phyloP scores from a whole-genome alignment of 2,329 filamentous ascomycete species.

The Pezizomycotina sp. region DNA sequence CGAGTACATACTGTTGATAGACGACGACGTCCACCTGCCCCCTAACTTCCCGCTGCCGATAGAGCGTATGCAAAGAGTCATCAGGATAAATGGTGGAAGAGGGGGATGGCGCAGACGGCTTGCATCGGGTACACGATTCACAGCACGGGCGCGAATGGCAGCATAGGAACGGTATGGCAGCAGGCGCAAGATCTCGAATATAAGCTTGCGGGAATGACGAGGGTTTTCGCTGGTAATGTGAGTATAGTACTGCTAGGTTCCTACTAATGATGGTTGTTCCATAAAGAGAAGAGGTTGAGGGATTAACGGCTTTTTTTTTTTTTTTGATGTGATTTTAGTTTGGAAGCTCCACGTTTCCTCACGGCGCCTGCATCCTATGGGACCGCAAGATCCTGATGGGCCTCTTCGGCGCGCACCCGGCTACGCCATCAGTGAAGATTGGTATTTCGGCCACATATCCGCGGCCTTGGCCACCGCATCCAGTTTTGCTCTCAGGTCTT shows the following conservation, averaged over 20 bases:
- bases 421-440: constrained; percentile 37
- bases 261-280: too few relatives aligned
- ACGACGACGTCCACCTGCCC: constrained; percentile 36
- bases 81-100: too few relatives aligned
- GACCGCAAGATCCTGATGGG: constrained; percentile 33
- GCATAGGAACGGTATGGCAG: constrained; percentile 30
- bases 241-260: too few relatives aligned
- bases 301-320: too few relatives aligned
- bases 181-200: constrained; percentile 39
- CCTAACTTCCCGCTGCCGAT: constrained; percentile 35
- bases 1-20: constrained; percentile 35
- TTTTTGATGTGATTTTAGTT: too few relatives aligned
- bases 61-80: constrained; percentile 32
- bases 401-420: constrained; percentile 35
- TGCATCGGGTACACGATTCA: constrained; percentile 38
- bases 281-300: too few relatives aligned
- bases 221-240: constrained; percentile 33
- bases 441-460: constrained; percentile 38
- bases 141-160: constrained; percentile 29
- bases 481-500: constrained; percentile 37
- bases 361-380: constrained; percentile 38
- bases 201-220: constrained; percentile 35
- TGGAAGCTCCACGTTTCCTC: constrained; percentile 36
- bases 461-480: constrained; percentile 33
- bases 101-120: constrained; percentile 30